A percentile compares a stretch with the other conserved stretches of the same genome.
Conservation (phyloP, 1,139 yeast genomes). For the Yamadazyma siamensis region DNA sequence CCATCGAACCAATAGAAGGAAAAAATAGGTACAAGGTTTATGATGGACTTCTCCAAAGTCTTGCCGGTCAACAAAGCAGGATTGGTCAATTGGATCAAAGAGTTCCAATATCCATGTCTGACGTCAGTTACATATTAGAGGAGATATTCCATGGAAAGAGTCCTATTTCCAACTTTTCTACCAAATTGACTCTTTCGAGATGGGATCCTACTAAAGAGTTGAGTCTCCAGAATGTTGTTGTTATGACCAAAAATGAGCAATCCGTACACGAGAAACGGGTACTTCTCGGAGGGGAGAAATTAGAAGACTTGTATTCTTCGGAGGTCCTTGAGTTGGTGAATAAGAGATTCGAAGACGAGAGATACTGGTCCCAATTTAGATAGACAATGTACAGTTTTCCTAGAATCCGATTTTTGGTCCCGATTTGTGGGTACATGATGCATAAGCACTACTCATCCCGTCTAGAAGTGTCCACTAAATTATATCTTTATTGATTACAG, state of each 20-base stretch:
- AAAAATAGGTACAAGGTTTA: constrained; percentile 81
- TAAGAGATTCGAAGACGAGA: constrained; percentile 69
- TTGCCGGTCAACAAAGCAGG: constrained; percentile 85
- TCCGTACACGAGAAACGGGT: constrained; percentile 71
- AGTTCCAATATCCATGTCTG: constrained; percentile 68
- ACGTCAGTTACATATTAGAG: constrained; percentile 81
- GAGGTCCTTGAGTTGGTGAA: constrained; percentile 59
- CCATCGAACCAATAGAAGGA: constrained; percentile 87
- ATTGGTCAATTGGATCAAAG: constrained; percentile 67
- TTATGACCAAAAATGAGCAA: constrained; percentile 88
- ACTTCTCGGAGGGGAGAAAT: constrained; percentile 57
- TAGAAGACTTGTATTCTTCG: constrained; percentile 61
- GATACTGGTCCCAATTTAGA: constrained; percentile 58
- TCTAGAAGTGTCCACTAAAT: too few species aligned
- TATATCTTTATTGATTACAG: too few species aligned
- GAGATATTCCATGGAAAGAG: constrained; percentile 92
- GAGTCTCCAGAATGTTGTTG: constrained; percentile 70
- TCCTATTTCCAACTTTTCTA: constrained; percentile 79
- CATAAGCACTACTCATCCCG: neutral
- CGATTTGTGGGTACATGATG: constrained; percentile 1
- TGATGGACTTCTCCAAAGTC: constrained; percentile 75
- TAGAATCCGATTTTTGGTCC: neutral
- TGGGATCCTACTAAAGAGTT: constrained; percentile 71
- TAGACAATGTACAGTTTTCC: constrained; percentile 6
- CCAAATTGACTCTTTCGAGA: constrained; percentile 71